Evolutionary conservation across 352 stramenopile species (phyloP), one percentile per base, ranked within the genome.

Genomic region (Globisporangium radiosum): DNA sequence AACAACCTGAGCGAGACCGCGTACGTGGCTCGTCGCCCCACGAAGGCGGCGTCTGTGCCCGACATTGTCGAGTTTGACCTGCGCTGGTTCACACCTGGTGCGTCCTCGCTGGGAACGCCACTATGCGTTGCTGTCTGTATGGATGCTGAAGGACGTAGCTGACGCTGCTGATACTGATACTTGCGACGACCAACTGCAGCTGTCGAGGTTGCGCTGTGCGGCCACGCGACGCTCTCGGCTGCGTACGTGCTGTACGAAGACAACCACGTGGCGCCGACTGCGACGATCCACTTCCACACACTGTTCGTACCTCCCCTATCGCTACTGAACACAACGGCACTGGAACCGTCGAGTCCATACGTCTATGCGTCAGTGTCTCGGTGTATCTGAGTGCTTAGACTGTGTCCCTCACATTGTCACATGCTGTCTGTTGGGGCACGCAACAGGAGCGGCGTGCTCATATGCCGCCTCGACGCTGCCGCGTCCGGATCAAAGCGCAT

Each of bases 1-100:
- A 96, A 97, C 60, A 97, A 98, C 62, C 63, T 98, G 19, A 90
- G 81, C 40, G 89, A 98, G 68, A 98, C 94, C 14, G 92, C 90
- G 10, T 98, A 91, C 70, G 64, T 92, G 57, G 87, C 70, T n/a
- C 68, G 47, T 42, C 65, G 71, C 14, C 6, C 39, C 6, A 7
- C 9, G 39, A 10, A 7, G 39, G 6, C 39, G 6, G 39, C 39
- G 39, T 10, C 6, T 43, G 39, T 0, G 39, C 0, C 8, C 43
- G 43, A 63, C 14, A 36, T 74, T 2, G 56, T 61, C 2, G 61
- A 76, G 57, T 88, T 74, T 43, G 71, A 85, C 53, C 59, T 90
- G 54, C 69, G 73, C 11, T 90, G 77, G 80, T 90, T 90, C 52
- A 81, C 73, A 1, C 77, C 80, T 65, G 63, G 76, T 86, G 68